Percentiles rank a stretch among this genome's conserved stretches.
Conservation (phyloP, 129 eudicot genomes). For the Artemisia tridentata region DNA sequence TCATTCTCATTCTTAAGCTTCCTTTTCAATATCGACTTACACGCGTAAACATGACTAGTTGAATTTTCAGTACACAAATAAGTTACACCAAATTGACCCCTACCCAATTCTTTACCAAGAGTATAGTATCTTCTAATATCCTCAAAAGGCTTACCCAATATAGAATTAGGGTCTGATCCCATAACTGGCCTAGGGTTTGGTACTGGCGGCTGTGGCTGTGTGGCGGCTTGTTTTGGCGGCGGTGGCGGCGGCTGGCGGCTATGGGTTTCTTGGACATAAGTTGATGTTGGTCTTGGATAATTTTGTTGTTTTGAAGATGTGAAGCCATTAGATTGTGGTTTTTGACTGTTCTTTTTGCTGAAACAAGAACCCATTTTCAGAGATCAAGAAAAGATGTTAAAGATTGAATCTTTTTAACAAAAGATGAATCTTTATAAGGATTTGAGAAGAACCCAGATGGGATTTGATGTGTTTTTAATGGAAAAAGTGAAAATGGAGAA, state of each 20-base stretch:
- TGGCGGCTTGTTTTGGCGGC: slow-evolving; percentile 22
- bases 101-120: slow-evolving; percentile 73
- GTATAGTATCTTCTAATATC: slow-evolving; percentile 50
- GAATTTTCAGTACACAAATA: slow-evolving; percentile 60
- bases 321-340: slow-evolving; percentile 32
- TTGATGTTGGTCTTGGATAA: slow-evolving; percentile 45
- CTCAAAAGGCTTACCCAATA: slow-evolving; percentile 71
- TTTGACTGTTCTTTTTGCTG: slow-evolving; percentile 40
- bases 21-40: slow-evolving; percentile 72
- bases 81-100: slow-evolving; percentile 78
- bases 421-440: slow-evolving; percentile 9
- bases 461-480: slow-evolving; percentile 23
- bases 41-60: slow-evolving; percentile 56
- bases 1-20: slow-evolving; percentile 60
- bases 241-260: slow-evolving; percentile 31
- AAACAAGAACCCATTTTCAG: slow-evolving; percentile 53
- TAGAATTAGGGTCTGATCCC: slow-evolving; percentile 48
- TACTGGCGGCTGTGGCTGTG: slow-evolving; percentile 30
- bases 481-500: background rate
- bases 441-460: slow-evolving; percentile 23
- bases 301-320: slow-evolving; percentile 32
- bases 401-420: background rate
- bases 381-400: slow-evolving; percentile 9
- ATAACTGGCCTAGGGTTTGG: slow-evolving; percentile 35
- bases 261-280: slow-evolving; percentile 28